Evolutionary conservation across 1,139 yeast genomes (phyloP).

Genomic region (Yamadazyma triangularis): DNA sequence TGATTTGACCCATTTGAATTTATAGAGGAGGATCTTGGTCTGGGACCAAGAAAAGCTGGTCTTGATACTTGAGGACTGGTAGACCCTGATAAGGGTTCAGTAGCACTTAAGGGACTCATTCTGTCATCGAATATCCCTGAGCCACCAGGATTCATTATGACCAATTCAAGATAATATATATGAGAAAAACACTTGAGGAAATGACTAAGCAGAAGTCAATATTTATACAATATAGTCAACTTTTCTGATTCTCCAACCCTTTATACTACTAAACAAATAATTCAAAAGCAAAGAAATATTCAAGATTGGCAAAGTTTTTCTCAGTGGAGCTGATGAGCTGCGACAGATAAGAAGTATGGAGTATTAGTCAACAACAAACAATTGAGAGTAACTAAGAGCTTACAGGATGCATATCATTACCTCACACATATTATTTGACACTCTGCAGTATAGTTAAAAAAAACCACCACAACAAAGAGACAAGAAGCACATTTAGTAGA

Average conservation of each 20-base stretch:
- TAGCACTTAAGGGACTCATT: constrained; percentile 9
- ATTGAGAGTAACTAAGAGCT: no score
- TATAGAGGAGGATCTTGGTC: constrained; percentile 29
- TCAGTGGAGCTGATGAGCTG: neutral
- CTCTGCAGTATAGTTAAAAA: no score
- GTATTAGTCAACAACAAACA: neutral
- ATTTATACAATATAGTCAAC: no score
- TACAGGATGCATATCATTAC: no score
- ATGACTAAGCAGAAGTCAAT: neutral
- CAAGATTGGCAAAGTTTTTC: neutral
- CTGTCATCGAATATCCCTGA: constrained; percentile 8
- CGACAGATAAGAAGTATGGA: neutral
- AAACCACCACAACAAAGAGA: no score
- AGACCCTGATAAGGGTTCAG: constrained; percentile 12
- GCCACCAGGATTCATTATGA: neutral
- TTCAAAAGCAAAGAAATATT: neutral
- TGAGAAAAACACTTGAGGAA: neutral
- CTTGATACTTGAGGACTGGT: constrained; percentile 20
- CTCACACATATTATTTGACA: no score
- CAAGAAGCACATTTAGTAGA: no score
- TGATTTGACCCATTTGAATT: constrained; percentile 28
- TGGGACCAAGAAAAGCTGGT: constrained; percentile 9
- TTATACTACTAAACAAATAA: neutral
- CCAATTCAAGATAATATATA: neutral
- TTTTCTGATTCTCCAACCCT: no score